Conservation (phyloP, 2,329 filamentous ascomycete genomes). For the Aaosphaeria arxii region DNA sequence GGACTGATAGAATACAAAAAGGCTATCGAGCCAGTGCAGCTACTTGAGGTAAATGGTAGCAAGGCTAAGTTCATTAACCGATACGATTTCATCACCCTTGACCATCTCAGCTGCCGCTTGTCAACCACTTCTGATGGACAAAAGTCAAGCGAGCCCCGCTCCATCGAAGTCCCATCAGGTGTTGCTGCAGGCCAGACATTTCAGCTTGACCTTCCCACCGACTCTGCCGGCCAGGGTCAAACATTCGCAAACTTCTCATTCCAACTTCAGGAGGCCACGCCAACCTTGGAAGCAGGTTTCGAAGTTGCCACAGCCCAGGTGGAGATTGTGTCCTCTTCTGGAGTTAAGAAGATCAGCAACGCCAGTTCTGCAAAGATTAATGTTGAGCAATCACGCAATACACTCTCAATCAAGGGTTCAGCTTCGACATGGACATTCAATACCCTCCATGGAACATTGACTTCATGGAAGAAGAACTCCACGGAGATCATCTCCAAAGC, state of each 20-base stretch:
- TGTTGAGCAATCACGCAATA: conserved; percentile 41
- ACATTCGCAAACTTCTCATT: conserved; percentile 26
- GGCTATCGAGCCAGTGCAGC: conserved; percentile 42
- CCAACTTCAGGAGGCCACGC: conserved; percentile 27
- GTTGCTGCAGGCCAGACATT: conserved; percentile 24
- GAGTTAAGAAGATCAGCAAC: conserved; percentile 8
- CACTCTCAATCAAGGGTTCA: conserved; percentile 14
- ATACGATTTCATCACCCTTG: conserved; percentile 37
- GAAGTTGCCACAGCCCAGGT: conserved; percentile 37
- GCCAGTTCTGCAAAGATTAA: conserved; percentile 9
- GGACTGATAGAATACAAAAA: conserved; percentile 45
- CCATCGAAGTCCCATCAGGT: conserved; percentile 21
- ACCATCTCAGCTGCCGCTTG: conserved; percentile 28
- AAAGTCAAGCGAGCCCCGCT: conserved; percentile 5
- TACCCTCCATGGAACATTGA: conserved; percentile 51
- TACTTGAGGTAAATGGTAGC: conserved; percentile 16
- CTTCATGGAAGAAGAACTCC: conserved; percentile 32
- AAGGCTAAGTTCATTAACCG: conserved; percentile 30
- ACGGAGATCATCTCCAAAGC: conserved; percentile 27
- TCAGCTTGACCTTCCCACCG: conserved; percentile 19
- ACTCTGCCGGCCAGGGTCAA: conserved; percentile 10
- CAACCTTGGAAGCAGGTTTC: conserved; percentile 31
- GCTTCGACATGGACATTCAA: conserved; percentile 48
- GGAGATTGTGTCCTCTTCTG: not conserved
- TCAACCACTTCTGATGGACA: conserved; percentile 8